A percentile compares a stretch with the other conserved stretches of the same genome.
Conservation (phyloP, 257 asterid species). For the Scutellaria barbata region DNA sequence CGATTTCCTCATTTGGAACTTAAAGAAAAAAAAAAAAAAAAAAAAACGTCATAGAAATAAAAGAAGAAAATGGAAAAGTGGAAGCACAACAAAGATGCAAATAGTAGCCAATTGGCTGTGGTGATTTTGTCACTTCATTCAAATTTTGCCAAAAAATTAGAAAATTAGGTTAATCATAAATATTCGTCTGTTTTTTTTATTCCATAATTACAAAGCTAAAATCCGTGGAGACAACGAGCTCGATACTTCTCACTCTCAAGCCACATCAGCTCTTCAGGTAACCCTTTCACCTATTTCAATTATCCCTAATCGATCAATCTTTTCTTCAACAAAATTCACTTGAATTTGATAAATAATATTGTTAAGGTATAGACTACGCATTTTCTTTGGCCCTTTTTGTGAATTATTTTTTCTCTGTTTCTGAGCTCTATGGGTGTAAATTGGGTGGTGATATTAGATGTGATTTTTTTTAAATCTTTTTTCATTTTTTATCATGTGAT, state of each 20-base stretch:
- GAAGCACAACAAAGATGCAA: no score
- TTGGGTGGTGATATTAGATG: background rate
- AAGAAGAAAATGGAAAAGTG: no score
- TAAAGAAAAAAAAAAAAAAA: no score
- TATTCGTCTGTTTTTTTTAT: background rate
- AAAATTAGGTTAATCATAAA: no score
- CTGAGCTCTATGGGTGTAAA: background rate
- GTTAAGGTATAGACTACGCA: background rate
- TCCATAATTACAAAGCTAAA: background rate
- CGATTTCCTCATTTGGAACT: no score
- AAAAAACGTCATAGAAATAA: no score
- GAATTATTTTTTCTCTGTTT: background rate
- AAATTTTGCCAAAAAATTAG: no score
- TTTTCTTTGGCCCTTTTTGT: background rate
- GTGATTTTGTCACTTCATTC: no score
- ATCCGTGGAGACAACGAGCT: background rate
- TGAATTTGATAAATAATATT: background rate
- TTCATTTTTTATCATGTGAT: background rate
- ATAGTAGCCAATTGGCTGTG: no score
- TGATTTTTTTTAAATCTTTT: background rate
- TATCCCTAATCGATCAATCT: background rate
- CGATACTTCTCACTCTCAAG: slow-evolving; percentile 15
- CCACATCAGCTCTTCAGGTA: slow-evolving; percentile 28
- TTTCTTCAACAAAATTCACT: background rate
- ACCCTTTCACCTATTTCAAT: background rate